Percentiles rank a stretch among this genome's conserved stretches.
Evolutionary conservation across 352 stramenopile genomes (phyloP).

Genomic region (Bremia lactucae): DNA sequence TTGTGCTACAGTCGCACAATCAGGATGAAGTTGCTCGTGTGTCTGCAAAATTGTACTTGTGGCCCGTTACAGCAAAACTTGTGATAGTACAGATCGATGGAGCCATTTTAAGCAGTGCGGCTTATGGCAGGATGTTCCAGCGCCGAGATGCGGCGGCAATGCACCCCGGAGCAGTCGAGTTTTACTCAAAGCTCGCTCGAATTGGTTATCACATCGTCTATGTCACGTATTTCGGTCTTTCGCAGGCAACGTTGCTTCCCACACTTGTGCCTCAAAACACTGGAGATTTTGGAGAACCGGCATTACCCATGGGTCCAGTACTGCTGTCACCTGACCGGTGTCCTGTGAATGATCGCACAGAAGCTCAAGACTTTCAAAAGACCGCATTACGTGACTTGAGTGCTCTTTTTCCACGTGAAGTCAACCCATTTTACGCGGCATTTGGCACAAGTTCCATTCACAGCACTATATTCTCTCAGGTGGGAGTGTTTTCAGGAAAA

Average conservation of each 20-base stretch:
- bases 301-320: slow-evolving; percentile 61
- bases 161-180: slow-evolving; percentile 59
- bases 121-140: slow-evolving; percentile 38
- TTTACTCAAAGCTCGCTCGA: slow-evolving; percentile 50
- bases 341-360: slow-evolving; percentile 34
- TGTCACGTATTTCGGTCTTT: slow-evolving; percentile 54
- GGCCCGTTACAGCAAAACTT: slow-evolving; percentile 57
- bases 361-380: slow-evolving; percentile 57
- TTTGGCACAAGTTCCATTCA: slow-evolving; percentile 60
- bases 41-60: slow-evolving; percentile 56
- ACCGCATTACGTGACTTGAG: slow-evolving; percentile 49
- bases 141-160: slow-evolving; percentile 24
- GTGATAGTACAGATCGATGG: slow-evolving; percentile 80
- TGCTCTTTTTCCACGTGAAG: slow-evolving; percentile 55
- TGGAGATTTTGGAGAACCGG: slow-evolving; percentile 9
- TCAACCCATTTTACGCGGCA: slow-evolving; percentile 77
- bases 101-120: slow-evolving; percentile 41
- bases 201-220: slow-evolving; percentile 81
- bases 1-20: slow-evolving; percentile 29
- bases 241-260: slow-evolving; percentile 43
- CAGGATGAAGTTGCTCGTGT: slow-evolving; percentile 25
- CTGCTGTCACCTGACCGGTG: slow-evolving; percentile 54
- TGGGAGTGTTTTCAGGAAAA: slow-evolving; percentile 68
- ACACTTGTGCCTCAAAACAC: slow-evolving; percentile 18
- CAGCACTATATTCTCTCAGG: slow-evolving; percentile 47